Conservation (phyloP, 768 basidiomycete genomes). For the Crucibulum laeve region DNA sequence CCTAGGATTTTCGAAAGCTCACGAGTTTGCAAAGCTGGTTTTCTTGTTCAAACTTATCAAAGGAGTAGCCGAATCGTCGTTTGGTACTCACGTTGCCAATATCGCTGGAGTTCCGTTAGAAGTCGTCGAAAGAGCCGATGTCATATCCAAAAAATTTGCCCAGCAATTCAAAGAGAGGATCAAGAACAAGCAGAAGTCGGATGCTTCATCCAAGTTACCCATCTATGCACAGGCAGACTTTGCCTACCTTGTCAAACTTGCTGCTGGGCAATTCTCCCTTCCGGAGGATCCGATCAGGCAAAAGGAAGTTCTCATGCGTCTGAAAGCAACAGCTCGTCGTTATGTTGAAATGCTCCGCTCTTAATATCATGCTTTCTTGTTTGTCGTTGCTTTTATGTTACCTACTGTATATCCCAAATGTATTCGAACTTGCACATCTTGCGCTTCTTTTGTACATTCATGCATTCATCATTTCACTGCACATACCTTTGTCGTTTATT, state of each 20-base stretch:
- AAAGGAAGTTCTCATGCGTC: slow-evolving; percentile 45
- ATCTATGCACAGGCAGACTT: slow-evolving; percentile 89
- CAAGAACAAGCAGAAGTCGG: slow-evolving; percentile 54
- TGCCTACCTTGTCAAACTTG: slow-evolving; percentile 67
- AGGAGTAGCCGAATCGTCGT: slow-evolving; percentile 83
- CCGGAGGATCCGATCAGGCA: slow-evolving; percentile 50
- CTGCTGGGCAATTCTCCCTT: slow-evolving; percentile 44
- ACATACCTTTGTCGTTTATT: neutral
- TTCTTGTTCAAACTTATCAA: slow-evolving; percentile 94
- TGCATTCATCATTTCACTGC: neutral
- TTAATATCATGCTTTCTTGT: neutral
- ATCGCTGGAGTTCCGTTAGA: slow-evolving; percentile 85
- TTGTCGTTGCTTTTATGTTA: neutral
- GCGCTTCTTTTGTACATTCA: slow-evolving; percentile 1
- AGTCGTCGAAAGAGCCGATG: slow-evolving; percentile 86
- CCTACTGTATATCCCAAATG: neutral
- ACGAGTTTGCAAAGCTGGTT: slow-evolving; percentile 51
- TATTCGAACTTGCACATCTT: too few relatives aligned
- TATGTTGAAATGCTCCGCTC: slow-evolving; percentile 7
- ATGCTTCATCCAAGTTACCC: slow-evolving; percentile 58
- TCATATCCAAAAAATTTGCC: slow-evolving; percentile 83
- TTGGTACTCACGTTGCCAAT: slow-evolving; percentile 92
- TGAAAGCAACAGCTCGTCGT: slow-evolving; percentile 36
- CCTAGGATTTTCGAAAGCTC: slow-evolving; percentile 1
- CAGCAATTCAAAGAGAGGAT: slow-evolving; percentile 81